phyloP scores from a whole-genome alignment of 345 rosid species.

The Brassica nigra region DNA sequence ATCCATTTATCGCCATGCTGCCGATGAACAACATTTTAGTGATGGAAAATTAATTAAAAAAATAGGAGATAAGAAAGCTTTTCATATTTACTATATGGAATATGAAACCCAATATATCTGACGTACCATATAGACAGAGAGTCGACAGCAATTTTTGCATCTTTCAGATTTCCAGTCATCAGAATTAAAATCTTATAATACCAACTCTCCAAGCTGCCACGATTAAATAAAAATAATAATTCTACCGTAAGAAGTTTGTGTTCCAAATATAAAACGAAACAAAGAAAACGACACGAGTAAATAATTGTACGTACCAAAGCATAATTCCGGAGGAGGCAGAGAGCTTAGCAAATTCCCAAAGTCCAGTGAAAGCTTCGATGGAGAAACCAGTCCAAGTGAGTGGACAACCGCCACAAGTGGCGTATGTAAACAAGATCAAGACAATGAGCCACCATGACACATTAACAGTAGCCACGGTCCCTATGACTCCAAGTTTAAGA shows the following conservation, averaged over 20 bases:
- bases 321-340: not conserved
- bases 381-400: not conserved
- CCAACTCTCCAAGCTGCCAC: slow-evolving; percentile 43
- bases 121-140: slow-evolving; percentile 42
- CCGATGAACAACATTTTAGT: not conserved
- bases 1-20: slow-evolving; percentile 78
- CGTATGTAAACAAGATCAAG: not conserved
- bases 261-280: not conserved
- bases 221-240: not conserved
- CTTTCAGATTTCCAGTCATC: slow-evolving; percentile 77
- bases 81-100: not conserved
- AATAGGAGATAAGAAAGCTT: not conserved
- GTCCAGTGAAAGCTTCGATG: not conserved
- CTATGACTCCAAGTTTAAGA: not conserved
- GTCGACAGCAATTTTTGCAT: slow-evolving; percentile 78
- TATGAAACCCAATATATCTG: slow-evolving; percentile 32
- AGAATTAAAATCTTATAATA: slow-evolving; percentile 58
- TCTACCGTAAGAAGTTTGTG: not conserved
- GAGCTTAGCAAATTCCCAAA: not conserved
- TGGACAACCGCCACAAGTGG: not conserved
- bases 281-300: not conserved
- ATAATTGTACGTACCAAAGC: not conserved
- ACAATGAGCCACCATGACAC: not conserved
- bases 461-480: not conserved
- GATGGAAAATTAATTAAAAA: not conserved